Percentiles rank a stretch among this genome's conserved stretches.
These are phyloP conservation scores for Byssochlamys sp. DNA, from an alignment of 2,329 filamentous ascomycete genomes.

Conservation along the genomic window DNA sequence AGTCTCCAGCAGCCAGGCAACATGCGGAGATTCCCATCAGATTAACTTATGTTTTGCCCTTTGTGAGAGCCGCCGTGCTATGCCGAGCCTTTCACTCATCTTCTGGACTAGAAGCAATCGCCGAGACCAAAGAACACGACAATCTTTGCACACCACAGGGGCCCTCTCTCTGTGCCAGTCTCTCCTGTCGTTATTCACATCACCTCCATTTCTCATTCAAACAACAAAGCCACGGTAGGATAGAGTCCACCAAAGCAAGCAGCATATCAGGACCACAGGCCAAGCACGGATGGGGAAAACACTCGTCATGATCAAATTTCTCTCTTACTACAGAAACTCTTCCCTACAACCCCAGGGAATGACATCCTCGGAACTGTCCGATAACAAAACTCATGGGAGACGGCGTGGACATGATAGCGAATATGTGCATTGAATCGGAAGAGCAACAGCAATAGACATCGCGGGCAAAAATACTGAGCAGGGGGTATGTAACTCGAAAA, in stretches of 20 bases:
- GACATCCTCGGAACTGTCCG: neutral
- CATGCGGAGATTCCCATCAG: neutral
- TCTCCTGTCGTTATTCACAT: too few relatives aligned
- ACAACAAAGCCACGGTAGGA: neutral
- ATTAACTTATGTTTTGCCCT: neutral
- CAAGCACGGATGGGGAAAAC: neutral
- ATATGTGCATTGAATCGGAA: slow-evolving; percentile 12
- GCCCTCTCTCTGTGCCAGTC: neutral
- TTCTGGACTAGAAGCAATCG: neutral
- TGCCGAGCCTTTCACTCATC: neutral
- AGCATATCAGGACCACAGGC: neutral
- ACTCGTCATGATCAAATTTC: neutral
- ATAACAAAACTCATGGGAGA: neutral
- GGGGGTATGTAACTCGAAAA: neutral
- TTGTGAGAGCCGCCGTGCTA: neutral
- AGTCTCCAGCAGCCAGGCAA: neutral
- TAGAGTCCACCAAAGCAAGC: neutral
- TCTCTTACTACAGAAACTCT: neutral
- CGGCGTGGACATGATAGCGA: neutral
- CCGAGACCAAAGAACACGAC: neutral
- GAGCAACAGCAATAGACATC: slow-evolving; percentile 5
- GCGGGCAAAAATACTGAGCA: neutral
- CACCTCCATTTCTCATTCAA: too few relatives aligned
- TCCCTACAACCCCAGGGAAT: neutral
- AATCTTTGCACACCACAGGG: neutral